A percentile compares a stretch with the other conserved stretches of the same genome.
Conservation (phyloP, 306 rosid genomes). For the Lathyrus oleraceus region DNA sequence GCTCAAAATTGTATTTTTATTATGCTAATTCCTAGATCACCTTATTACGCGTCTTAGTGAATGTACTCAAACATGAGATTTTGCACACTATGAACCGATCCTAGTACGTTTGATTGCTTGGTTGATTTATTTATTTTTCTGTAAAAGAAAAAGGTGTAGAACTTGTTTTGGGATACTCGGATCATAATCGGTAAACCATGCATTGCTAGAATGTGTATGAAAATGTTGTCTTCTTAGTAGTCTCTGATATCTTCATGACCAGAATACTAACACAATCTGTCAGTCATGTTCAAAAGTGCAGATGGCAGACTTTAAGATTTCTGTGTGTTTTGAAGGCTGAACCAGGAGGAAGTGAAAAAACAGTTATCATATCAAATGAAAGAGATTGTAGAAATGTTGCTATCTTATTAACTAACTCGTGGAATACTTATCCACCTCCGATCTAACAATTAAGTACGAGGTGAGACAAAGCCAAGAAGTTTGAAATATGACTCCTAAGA, state of each 20-base stretch:
- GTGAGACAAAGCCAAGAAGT: no score
- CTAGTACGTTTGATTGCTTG: conserved; percentile 27
- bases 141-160: not conserved
- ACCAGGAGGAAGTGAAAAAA: no score
- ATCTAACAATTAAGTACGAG: no score
- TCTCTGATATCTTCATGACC: conserved; percentile 4
- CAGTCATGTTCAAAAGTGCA: no score
- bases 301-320: no score
- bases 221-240: not conserved
- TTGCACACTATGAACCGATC: not conserved
- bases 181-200: not conserved
- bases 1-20: conserved; percentile 26
- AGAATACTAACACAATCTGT: not conserved
- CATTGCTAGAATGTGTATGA: conserved; percentile 4
- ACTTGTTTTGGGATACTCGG: conserved; percentile 8
- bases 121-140: not conserved
- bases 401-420: no score
- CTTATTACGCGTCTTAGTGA: conserved; percentile 22
- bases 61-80: conserved; percentile 4
- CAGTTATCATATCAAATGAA: no score
- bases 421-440: no score
- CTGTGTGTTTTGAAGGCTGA: no score
- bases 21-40: conserved; percentile 25
- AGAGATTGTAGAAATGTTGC: no score
- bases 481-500: no score